Percentiles rank a stretch among this genome's conserved stretches.
Conservation (phyloP, 192 early-diverging fungal species). For the Rhizoclosmatium sp. region DNA sequence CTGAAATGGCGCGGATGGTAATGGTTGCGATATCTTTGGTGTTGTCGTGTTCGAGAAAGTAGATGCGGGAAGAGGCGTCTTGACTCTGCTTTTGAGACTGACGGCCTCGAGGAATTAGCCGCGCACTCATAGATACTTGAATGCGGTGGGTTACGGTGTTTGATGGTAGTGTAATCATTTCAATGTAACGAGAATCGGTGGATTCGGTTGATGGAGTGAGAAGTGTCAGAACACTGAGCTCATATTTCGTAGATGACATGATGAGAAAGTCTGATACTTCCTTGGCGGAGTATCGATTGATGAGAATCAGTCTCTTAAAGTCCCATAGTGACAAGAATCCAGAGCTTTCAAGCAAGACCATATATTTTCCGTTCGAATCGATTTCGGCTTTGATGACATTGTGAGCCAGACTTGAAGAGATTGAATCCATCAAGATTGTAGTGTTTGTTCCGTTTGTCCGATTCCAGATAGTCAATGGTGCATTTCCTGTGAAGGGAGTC, state of each 20-base stretch:
- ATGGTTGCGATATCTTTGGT: neutral
- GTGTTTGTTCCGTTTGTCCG: neutral
- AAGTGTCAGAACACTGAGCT: constrained; percentile 25
- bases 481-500: constrained; percentile 29
- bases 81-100: constrained; percentile 1
- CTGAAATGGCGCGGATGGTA: constrained; percentile 32
- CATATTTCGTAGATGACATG: neutral
- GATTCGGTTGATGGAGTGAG: neutral
- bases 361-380: constrained; percentile 28
- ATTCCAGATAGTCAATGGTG: constrained; percentile 43
- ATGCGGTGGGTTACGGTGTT: constrained; percentile 36
- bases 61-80: neutral
- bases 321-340: constrained; percentile 46
- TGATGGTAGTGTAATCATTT: constrained; percentile 28
- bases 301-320: constrained; percentile 31
- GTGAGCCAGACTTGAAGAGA: constrained; percentile 8
- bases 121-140: constrained; percentile 20
- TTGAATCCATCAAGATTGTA: constrained; percentile 31
- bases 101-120: constrained; percentile 22
- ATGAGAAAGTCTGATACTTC: constrained; percentile 31
- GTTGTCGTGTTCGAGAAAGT: constrained; percentile 2
- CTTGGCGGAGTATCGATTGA: constrained; percentile 19
- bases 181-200: neutral
- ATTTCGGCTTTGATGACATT: constrained; percentile 33
- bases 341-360: constrained; percentile 35